These are phyloP conservation scores for Acrocalymma vagum DNA, from an alignment of 2,329 filamentous ascomycete species.

Conservation along the genomic window DNA sequence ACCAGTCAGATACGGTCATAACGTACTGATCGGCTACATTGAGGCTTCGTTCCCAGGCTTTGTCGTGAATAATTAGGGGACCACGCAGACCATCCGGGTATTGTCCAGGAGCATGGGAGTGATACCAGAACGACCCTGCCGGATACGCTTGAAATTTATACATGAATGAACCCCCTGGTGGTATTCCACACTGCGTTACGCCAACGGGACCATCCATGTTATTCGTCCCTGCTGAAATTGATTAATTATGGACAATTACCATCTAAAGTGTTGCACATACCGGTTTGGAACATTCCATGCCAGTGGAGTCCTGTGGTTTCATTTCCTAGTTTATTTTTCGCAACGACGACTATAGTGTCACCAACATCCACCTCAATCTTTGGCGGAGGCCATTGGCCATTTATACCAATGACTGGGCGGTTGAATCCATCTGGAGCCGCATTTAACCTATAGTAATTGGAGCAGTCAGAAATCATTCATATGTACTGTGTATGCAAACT, in stretches of 20 bases:
- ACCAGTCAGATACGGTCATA: constrained; percentile 74
- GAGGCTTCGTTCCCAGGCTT: constrained; percentile 58
- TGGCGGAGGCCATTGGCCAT: constrained; percentile 77
- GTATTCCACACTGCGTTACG: constrained; percentile 65
- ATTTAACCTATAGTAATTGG: too few relatives aligned
- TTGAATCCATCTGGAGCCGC: too few relatives aligned
- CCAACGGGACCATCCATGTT: constrained; percentile 76
- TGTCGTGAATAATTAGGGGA: constrained; percentile 69
- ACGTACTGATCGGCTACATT: constrained; percentile 67
- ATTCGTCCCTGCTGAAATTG: constrained; percentile 75
- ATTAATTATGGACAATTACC: too few relatives aligned
- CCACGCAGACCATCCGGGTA: constrained; percentile 74
- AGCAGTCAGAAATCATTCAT: too few relatives aligned
- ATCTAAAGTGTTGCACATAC: too few relatives aligned
- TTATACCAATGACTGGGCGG: constrained; percentile 72
- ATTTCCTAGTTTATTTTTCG: constrained; percentile 72
- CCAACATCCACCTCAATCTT: constrained; percentile 76
- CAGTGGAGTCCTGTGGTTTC: constrained; percentile 74
- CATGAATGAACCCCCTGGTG: constrained; percentile 67
- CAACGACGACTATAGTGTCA: constrained; percentile 72
- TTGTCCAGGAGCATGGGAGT: constrained; percentile 68
- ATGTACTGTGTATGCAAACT: too few relatives aligned
- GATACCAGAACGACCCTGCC: constrained; percentile 68
- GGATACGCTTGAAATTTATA: constrained; percentile 60
- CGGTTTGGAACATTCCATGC: constrained; percentile 79